phyloP scores from a whole-genome alignment of 208 protist species.

The Leishmania tarentolae region DNA sequence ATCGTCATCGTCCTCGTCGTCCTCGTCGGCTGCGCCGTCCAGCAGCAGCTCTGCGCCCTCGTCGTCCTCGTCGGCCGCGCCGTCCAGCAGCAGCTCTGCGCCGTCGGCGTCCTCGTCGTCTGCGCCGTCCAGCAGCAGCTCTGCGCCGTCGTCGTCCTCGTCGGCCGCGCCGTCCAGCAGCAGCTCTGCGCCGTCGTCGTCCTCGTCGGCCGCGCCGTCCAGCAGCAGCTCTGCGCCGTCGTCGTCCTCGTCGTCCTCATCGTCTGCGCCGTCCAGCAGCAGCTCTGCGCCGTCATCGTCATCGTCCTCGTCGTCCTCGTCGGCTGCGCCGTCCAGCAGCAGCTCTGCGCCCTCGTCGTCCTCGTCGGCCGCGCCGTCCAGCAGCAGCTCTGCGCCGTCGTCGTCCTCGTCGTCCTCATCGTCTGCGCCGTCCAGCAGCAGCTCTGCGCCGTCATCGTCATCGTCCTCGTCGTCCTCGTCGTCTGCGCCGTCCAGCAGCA shows the following conservation, averaged over 20 bases:
- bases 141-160: background rate
- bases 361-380: too few species aligned
- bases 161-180: background rate
- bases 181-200: background rate
- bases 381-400: too few species aligned
- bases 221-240: background rate
- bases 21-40: background rate
- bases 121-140: background rate
- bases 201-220: background rate
- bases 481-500: constrained; percentile 2
- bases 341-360: too few species aligned
- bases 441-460: background rate
- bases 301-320: background rate
- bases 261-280: background rate
- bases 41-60: background rate
- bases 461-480: constrained; percentile 3
- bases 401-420: background rate
- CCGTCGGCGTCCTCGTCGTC: background rate
- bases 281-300: background rate
- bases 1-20: background rate
- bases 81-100: background rate
- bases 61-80: background rate
- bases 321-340: too few species aligned
- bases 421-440: constrained; percentile 1
- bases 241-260: background rate